These are phyloP conservation scores for Papiliotrema laurentii DNA, from an alignment of 1,284 basidiomycete species.

Conservation along the genomic window DNA sequence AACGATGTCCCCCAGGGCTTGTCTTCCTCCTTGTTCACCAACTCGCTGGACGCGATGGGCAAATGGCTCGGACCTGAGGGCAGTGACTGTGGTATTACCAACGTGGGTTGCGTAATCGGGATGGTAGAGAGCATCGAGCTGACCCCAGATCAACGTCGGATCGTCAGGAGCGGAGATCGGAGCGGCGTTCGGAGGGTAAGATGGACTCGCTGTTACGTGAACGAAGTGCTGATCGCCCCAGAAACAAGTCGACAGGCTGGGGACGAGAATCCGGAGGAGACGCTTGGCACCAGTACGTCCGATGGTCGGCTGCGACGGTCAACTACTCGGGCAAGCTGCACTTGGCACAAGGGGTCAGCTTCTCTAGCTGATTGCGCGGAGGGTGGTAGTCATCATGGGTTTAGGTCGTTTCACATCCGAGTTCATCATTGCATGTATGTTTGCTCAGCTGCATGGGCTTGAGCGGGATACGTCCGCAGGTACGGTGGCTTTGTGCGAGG, in stretches of 20 bases:
- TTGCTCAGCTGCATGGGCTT: too few relatives aligned
- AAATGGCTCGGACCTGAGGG: constrained; percentile 88
- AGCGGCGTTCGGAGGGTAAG: constrained; percentile 73
- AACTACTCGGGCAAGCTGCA: constrained; percentile 87
- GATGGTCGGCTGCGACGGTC: constrained; percentile 64
- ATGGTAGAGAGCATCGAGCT: not conserved
- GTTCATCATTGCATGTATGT: too few relatives aligned
- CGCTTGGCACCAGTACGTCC: constrained; percentile 77
- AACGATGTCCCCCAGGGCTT: constrained; percentile 87
- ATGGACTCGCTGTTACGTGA: not conserved
- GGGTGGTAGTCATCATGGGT: not conserved
- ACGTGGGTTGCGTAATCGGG: constrained; percentile 47
- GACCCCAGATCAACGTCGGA: constrained; percentile 16
- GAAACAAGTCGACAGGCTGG: constrained; percentile 55
- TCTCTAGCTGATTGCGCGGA: constrained; percentile 43
- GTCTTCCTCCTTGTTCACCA: constrained; percentile 86
- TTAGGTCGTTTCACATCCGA: too few relatives aligned
- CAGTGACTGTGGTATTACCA: constrained; percentile 80
- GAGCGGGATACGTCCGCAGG: too few relatives aligned
- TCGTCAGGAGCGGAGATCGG: constrained; percentile 81
- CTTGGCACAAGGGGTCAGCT: constrained; percentile 86
- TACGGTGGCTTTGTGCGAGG: too few relatives aligned
- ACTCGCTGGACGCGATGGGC: constrained; percentile 71
- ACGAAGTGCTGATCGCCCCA: not conserved
- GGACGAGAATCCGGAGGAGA: constrained; percentile 95